phyloP scores from a whole-genome alignment of 192 early-diverging fungal genomes.

The Linnemannia hyalina region DNA sequence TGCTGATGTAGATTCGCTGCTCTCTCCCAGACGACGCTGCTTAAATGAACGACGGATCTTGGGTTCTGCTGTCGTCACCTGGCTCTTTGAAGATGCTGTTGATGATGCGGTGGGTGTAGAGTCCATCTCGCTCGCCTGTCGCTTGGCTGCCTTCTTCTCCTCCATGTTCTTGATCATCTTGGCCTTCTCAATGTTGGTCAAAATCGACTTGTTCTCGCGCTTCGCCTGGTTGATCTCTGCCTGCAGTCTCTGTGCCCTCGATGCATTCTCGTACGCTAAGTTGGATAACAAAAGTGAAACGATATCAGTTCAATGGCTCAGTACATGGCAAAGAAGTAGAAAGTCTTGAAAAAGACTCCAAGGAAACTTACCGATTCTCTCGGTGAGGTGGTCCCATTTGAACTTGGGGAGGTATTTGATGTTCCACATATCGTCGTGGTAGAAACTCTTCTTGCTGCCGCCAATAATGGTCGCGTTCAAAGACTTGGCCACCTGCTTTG shows the following conservation, averaged over 20 bases:
- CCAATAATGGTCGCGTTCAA: conserved; percentile 89
- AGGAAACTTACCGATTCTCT: conserved; percentile 81
- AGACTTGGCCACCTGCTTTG: conserved; percentile 77
- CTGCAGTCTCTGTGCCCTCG: conserved; percentile 83
- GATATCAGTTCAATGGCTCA: not conserved
- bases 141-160: conserved; percentile 70
- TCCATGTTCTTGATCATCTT: conserved; percentile 90
- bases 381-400: conserved; percentile 96
- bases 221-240: conserved; percentile 88
- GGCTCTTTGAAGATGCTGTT: not conserved
- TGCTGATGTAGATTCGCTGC: conserved; percentile 12
- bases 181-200: conserved; percentile 88
- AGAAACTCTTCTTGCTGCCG: conserved; percentile 86
- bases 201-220: conserved; percentile 88
- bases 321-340: not conserved
- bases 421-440: conserved; percentile 97
- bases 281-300: not conserved
- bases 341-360: not conserved
- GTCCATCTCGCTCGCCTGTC: conserved; percentile 53
- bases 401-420: conserved; percentile 96
- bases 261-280: conserved; percentile 77
- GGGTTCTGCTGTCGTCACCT: conserved; percentile 22
- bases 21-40: conserved; percentile 70
- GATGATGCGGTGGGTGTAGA: not conserved
- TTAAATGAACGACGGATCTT: conserved; percentile 68